Evolutionary conservation across 2,329 filamentous ascomycete genomes (phyloP), one percentile per base, ranked within the genome.

Genomic region (Fusarium fujikuroi): DNA sequence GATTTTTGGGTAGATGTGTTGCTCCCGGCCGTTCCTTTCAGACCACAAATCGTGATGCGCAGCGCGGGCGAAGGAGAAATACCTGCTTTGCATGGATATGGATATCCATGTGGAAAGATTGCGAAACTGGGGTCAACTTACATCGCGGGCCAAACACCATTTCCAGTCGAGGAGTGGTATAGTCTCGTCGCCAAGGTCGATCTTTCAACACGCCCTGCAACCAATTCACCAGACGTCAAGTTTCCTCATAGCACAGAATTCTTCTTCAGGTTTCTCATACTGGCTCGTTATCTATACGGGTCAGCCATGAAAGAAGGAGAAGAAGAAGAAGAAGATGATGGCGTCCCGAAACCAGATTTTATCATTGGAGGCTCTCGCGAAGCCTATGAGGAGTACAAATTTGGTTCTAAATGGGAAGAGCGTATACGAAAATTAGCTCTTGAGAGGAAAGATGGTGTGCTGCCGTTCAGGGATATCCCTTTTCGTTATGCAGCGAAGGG

Each of bases 11-110:
- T 0, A 9, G 14, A 21, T 0, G 4, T 6, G 5, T 9, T 18
- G 8, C 14, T 2, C 7, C 14, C 1, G 18, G 30, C 5, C 2
- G 6, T 36, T 5, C 7, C 34, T 3, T 2, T 16, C 2, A 54
- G 15, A 15, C 46, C 46, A 1, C 46, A 30, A 21, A 2, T 54
- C 5, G 6, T 36, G 9, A 28, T 23, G n/a, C 37, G 37, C 4
- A 4, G 10, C 1, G 1, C 16, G 6, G 12, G 3, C 6, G n/a
- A 19, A 2, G 18, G 11, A 15, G 18, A 25, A 10, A 52, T 2
- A 4, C 23, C 10, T 5, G 28, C 10, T 2, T 8, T 60, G 5
- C 23, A 34, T 15, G 58, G 28, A 8, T 10, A 42, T 8, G 58
- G 58, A 37, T 60, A 60, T 37, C 3, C 47, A 5, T 21, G 37